Evolutionary conservation across 352 stramenopile genomes (phyloP), one percentile per base, ranked within the genome.

Genomic region (Phytophthora multivora): DNA sequence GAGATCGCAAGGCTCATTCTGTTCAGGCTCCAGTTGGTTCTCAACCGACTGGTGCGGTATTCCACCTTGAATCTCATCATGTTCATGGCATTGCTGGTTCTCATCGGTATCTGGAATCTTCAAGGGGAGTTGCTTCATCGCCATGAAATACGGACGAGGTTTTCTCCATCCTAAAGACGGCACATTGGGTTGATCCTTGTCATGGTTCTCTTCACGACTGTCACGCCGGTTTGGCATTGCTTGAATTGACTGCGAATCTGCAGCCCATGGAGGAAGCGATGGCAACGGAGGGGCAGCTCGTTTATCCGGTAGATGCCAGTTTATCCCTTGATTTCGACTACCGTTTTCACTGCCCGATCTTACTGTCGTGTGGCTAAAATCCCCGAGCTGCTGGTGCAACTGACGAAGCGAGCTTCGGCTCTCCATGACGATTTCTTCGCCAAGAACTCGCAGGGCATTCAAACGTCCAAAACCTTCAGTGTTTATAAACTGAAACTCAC

Each of bases 111-210:
- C 30, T 2, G 11, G 9, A 18, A 18, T 18, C 25, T 60, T 71
- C n/a, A 5, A 19, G 5, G 69, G 58, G 15, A 79, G 36, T 13
- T 77, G 62, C 61, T 81, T 84, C 62, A 84, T 71, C 4, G 75
- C 59, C 16, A 73, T 79, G 60, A 85, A 88, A 50, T 85, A 85
- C 35, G 78, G 73, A 23, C 67, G 73, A n/a, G 73, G 73, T 18
- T 78, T 80, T 28, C 55, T 73, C 76, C 76, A 86, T 9, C 54
- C 52, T 54, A 19, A 39, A 15, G 35, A 59, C 6, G 57, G 57
- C 8, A 63, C 38, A 23, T 21, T 28, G 21, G 21, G 4, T 23
- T 23, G 21, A 11, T 19, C 38, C 16, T 11, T 53, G 31, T 36
- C 30, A 25, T 5, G 52, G 33, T 19, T 70, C 40, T 80, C 64